Percentiles rank a stretch among this genome's conserved stretches.
These are phyloP conservation scores for Echinochloa phyllopogon DNA, from an alignment of 176 grass and related monocot genomes.

Conservation along the genomic window DNA sequence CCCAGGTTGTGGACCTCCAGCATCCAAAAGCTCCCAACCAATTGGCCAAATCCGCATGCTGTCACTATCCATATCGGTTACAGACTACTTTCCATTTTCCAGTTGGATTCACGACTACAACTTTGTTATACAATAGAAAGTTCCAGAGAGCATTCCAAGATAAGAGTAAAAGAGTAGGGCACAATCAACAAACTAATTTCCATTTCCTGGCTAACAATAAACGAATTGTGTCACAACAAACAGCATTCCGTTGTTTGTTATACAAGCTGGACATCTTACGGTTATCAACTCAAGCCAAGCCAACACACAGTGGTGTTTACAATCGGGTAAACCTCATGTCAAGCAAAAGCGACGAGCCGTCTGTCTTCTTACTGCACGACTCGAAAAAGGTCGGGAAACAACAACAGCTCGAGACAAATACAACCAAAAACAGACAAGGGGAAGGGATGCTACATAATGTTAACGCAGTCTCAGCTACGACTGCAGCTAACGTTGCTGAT, in stretches of 20 bases:
- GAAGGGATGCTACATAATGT: conserved; percentile 39
- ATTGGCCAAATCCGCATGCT: not conserved
- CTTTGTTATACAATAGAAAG: too few relatives aligned
- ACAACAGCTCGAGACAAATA: conserved; percentile 27
- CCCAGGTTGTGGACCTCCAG: too few relatives aligned
- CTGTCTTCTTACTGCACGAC: conserved; percentile 23
- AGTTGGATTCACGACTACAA: too few relatives aligned
- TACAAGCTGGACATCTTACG: not conserved
- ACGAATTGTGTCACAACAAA: conserved; percentile 22
- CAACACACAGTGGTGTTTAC: conserved; percentile 29
- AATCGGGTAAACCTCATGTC: conserved; percentile 31
- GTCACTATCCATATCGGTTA: not conserved
- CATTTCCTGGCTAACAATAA: conserved; percentile 35
- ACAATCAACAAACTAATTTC: conserved; percentile 19
- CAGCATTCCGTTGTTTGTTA: conserved; percentile 16
- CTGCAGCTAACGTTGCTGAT: conserved; percentile 39
- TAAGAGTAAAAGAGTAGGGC: too few relatives aligned
- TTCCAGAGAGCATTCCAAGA: not conserved
- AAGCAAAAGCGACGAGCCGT: conserved; percentile 23
- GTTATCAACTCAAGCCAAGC: conserved; percentile 31
- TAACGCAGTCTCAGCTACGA: conserved; percentile 30
- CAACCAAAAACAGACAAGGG: conserved; percentile 23
- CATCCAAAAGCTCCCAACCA: not conserved
- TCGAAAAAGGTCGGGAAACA: conserved; percentile 38
- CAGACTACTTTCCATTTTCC: not conserved